Evolutionary conservation across 2,329 filamentous ascomycete genomes (phyloP).

Genomic region (Fusarium bulbicola): DNA sequence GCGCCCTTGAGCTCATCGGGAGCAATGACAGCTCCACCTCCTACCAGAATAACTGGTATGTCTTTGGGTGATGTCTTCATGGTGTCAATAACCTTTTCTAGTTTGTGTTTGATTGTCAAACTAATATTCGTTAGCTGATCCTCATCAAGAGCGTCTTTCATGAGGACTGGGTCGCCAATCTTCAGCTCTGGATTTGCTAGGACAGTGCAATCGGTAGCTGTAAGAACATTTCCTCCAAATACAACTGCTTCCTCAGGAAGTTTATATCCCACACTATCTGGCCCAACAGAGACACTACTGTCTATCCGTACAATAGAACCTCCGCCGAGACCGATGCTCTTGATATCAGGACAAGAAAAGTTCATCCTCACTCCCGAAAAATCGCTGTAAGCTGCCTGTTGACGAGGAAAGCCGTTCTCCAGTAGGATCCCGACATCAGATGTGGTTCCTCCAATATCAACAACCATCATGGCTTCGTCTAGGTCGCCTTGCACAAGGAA

Average conservation of each 20-base stretch:
- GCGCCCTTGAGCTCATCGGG: conserved; percentile 65
- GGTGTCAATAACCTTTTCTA: conserved; percentile 66
- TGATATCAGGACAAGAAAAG: conserved; percentile 65
- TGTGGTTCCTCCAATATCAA: conserved; percentile 74
- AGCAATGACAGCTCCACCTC: conserved; percentile 68
- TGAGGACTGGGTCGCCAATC: conserved; percentile 54
- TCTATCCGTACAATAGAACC: conserved; percentile 61
- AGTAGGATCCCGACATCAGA: conserved; percentile 70
- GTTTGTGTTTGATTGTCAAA: conserved; percentile 56
- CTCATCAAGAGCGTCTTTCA: conserved; percentile 44
- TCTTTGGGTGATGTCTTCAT: conserved; percentile 71
- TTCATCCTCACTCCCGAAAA: conserved; percentile 72
- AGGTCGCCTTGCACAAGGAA: conserved; percentile 59
- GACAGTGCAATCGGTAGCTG: conserved; percentile 65
- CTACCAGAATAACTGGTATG: conserved; percentile 68
- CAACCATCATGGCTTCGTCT: conserved; percentile 62
- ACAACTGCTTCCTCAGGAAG: conserved; percentile 62
- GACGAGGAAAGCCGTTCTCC: conserved; percentile 69
- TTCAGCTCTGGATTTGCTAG: conserved; percentile 44
- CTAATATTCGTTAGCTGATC: conserved; percentile 51
- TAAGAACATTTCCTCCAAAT: conserved; percentile 66
- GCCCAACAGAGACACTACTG: conserved; percentile 60
- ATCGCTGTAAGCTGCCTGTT: conserved; percentile 69
- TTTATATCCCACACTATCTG: conserved; percentile 69
- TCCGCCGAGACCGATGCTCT: conserved; percentile 67